Evolutionary conservation across 1,284 basidiomycete species (phyloP).

Genomic region (Fomitopsis palustris): DNA sequence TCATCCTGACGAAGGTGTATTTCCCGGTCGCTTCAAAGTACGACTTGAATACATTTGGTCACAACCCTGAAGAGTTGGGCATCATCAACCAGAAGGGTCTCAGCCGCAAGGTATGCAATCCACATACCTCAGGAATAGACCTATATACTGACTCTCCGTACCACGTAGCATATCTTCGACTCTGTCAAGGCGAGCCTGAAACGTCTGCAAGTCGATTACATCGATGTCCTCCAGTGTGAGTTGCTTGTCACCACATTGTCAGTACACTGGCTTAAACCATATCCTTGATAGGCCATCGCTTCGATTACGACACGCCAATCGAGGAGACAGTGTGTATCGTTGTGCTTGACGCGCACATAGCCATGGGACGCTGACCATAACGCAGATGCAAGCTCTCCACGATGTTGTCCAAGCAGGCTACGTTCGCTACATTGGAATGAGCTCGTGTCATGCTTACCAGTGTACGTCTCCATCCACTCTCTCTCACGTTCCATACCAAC

Average conservation of each 20-base stretch:
- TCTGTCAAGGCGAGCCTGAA: conserved; percentile 36
- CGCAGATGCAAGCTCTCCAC: conserved; percentile 57
- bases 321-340: conserved; percentile 23
- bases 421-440: conserved; percentile 69
- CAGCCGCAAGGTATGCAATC: conserved; percentile 21
- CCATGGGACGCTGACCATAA: no score
- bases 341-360: no score
- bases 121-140: no score
- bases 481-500: conserved; percentile 1
- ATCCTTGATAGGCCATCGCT: conserved; percentile 19
- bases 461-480: conserved; percentile 11
- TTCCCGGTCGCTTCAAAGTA: not conserved
- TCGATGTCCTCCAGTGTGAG: conserved; percentile 31
- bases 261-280: not conserved
- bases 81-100: conserved; percentile 24
- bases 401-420: conserved; percentile 64
- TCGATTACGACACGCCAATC: conserved; percentile 27
- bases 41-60: not conserved
- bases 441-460: conserved; percentile 33
- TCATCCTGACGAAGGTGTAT: conserved; percentile 42
- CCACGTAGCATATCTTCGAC: conserved; percentile 39
- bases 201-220: conserved; percentile 38
- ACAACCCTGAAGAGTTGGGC: conserved; percentile 7
- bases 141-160: not conserved
- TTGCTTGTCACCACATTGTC: not conserved